phyloP scores from a whole-genome alignment of 495 filamentous ascomycete genomes.

The Hyphodiscus hymeniophilus region DNA sequence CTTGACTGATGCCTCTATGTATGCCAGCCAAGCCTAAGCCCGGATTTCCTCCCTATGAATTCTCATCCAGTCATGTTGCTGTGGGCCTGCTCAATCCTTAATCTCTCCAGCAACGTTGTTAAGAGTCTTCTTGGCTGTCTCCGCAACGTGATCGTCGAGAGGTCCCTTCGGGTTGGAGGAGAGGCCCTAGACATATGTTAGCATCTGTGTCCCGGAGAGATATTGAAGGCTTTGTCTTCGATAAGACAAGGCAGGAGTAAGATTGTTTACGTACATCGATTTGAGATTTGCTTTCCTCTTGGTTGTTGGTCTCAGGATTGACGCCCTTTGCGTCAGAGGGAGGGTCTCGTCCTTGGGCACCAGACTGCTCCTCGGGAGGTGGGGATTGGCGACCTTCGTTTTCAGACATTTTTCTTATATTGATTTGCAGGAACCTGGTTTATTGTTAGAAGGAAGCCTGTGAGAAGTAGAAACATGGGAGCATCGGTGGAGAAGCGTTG shows the following conservation, averaged over 20 bases:
- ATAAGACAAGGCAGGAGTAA: no score
- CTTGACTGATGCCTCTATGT: no score
- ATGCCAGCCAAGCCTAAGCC: no score
- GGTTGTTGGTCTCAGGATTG: conserved; percentile 37
- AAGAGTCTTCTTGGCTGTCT: conserved; percentile 28
- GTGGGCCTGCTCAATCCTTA: neutral
- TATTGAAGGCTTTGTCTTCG: no score
- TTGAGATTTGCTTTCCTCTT: conserved; percentile 37
- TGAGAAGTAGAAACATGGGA: neutral
- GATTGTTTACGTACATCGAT: conserved; percentile 37
- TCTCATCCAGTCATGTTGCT: no score
- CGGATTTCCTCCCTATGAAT: no score
- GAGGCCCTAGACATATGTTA: conserved; percentile 36
- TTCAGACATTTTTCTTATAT: conserved; percentile 42
- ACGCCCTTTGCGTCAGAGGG: conserved; percentile 34
- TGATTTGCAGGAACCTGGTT: neutral
- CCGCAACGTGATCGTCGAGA: conserved; percentile 59
- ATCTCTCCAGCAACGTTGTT: conserved; percentile 1
- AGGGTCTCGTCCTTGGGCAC: conserved; percentile 49
- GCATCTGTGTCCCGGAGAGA: no score
- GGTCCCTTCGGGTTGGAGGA: conserved; percentile 62
- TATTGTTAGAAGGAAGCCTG: neutral
- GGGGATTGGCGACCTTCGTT: conserved; percentile 75
- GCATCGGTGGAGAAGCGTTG: no score
- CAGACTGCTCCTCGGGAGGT: conserved; percentile 58